Conservation (phyloP, 495 filamentous ascomycete species). For the Penicillium crystallinum region DNA sequence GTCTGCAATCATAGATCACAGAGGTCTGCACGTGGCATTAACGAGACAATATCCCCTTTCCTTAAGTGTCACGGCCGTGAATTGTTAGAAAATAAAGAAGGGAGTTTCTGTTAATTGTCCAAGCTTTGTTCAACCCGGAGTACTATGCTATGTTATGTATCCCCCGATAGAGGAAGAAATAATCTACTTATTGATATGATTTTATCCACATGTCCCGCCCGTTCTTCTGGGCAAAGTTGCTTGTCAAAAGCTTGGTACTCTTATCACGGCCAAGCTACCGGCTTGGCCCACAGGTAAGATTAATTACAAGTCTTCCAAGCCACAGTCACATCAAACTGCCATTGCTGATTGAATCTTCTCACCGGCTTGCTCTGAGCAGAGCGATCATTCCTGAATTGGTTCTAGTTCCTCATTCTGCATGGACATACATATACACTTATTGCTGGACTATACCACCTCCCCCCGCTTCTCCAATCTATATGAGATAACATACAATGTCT, state of each 20-base stretch:
- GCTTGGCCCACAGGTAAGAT: not conserved
- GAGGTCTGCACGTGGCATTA: not conserved
- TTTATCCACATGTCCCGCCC: no score
- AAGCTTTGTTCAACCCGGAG: no score
- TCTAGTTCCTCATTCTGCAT: not conserved
- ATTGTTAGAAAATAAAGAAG: no score
- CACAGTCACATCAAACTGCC: not conserved
- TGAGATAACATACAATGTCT: not conserved
- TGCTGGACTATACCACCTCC: not conserved
- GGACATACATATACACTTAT: not conserved
- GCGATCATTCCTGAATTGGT: not conserved
- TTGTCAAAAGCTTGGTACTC: conserved; percentile 4
- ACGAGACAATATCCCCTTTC: not conserved
- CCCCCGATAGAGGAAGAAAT: no score
- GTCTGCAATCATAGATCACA: not conserved
- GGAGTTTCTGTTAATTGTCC: no score
- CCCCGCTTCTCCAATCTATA: not conserved
- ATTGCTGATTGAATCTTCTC: not conserved
- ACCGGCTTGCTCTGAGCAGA: not conserved
- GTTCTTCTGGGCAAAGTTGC: not conserved
- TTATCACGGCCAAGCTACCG: not conserved
- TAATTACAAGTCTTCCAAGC: not conserved
- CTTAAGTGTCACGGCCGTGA: no score
- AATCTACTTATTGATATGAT: no score
- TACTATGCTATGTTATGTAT: no score